phyloP scores from a whole-genome alignment of 331 rosid genomes.

The Spiraea crenata region DNA sequence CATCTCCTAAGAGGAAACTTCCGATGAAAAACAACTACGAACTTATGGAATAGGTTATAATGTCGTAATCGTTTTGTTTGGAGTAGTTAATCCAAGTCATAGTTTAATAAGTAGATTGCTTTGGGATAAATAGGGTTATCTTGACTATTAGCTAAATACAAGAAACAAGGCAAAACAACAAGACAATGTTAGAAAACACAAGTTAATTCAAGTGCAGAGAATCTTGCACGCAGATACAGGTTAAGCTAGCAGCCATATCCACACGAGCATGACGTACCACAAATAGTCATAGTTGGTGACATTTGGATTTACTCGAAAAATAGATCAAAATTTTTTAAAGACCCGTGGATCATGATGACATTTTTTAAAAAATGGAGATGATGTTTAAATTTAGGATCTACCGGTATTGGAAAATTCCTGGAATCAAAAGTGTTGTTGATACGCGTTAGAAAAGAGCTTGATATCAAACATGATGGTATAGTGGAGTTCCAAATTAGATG shows the following conservation, averaged over 20 bases:
- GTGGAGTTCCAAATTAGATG: slow-evolving; percentile 24
- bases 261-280: neutral
- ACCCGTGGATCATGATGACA: too few relatives aligned
- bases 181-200: neutral
- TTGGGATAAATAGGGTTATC: neutral
- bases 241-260: slow-evolving; percentile 5
- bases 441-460: too few relatives aligned
- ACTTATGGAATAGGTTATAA: too few relatives aligned
- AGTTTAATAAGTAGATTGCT: neutral
- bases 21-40: too few relatives aligned
- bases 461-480: neutral
- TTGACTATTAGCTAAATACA: neutral
- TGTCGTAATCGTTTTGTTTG: neutral
- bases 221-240: neutral
- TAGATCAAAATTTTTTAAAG: too few relatives aligned
- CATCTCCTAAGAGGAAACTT: too few relatives aligned
- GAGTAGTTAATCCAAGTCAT: neutral
- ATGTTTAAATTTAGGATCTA: too few relatives aligned
- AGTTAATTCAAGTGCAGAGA: neutral
- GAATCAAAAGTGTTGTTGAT: too few relatives aligned
- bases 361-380: too few relatives aligned
- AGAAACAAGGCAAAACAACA: neutral
- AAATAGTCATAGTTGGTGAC: neutral
- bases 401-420: too few relatives aligned
- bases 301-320: neutral